Evolutionary conservation across 2,329 filamentous ascomycete species (phyloP).

Genomic region (Amauroascus niger): DNA sequence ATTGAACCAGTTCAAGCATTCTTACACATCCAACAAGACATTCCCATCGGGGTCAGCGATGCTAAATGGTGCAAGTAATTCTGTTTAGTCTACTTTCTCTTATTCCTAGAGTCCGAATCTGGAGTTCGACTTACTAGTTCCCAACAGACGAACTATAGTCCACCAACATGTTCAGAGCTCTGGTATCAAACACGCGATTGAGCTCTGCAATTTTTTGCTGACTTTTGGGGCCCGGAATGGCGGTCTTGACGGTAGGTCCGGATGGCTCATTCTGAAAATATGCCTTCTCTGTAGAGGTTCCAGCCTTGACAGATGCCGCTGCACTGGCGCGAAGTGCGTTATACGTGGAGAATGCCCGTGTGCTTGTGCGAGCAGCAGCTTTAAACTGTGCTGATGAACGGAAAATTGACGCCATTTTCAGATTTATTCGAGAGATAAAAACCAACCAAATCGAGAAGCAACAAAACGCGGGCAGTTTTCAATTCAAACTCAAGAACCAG

Average conservation of each 20-base stretch:
- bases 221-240: slow-evolving; percentile 67
- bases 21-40: slow-evolving; percentile 43
- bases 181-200: slow-evolving; percentile 71
- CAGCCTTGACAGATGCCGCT: slow-evolving; percentile 6
- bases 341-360: slow-evolving; percentile 9
- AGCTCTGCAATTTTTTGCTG: slow-evolving; percentile 60
- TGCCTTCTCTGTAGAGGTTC: slow-evolving; percentile 31
- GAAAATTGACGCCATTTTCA: slow-evolving; percentile 30
- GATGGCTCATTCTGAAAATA: slow-evolving; percentile 52
- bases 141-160: slow-evolving; percentile 66
- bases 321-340: slow-evolving; percentile 11
- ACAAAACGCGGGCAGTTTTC: not conserved
- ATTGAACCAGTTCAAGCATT: slow-evolving; percentile 4
- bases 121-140: slow-evolving; percentile 53
- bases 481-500: not conserved
- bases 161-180: slow-evolving; percentile 72
- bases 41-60: slow-evolving; percentile 45
- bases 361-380: slow-evolving; percentile 22
- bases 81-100: not conserved
- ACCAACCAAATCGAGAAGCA: not conserved
- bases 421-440: not conserved
- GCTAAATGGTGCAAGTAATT: slow-evolving; percentile 18
- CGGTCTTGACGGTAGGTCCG: slow-evolving; percentile 46
- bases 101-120: not conserved
- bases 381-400: slow-evolving; percentile 30